These are phyloP conservation scores for Limnanthes douglasii DNA, from an alignment of 345 rosid species.

Conservation along the genomic window DNA sequence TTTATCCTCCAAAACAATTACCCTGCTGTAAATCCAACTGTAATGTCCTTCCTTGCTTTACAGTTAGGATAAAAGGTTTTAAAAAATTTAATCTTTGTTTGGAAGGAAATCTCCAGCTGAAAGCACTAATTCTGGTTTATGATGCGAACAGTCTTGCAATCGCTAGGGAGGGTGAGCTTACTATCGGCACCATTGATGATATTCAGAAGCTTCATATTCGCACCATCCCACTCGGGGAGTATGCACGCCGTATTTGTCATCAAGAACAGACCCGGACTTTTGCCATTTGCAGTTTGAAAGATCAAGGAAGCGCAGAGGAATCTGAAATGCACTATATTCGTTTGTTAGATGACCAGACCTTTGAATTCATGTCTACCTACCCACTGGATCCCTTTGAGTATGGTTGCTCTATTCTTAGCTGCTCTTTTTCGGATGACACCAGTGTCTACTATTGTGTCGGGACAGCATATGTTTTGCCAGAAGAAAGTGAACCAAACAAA, in stretches of 20 bases:
- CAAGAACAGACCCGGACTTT: slow-evolving; percentile 90
- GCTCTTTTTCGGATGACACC: slow-evolving; percentile 67
- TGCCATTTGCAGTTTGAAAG: slow-evolving; percentile 70
- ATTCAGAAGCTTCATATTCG: slow-evolving; percentile 99
- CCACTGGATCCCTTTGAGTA: slow-evolving; percentile 75
- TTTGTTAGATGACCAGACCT: slow-evolving; percentile 75
- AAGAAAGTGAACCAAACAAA: slow-evolving; percentile 83
- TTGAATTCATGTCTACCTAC: slow-evolving; percentile 64
- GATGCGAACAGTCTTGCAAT: slow-evolving; percentile 57
- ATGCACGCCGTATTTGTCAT: slow-evolving; percentile 83
- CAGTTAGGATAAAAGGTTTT: too few relatives aligned
- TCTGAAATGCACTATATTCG: slow-evolving; percentile 71
- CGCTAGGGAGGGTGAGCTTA: slow-evolving; percentile 91
- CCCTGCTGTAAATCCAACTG: too few relatives aligned
- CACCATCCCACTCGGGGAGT: slow-evolving; percentile 87
- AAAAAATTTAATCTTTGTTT: neutral
- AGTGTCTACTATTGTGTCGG: slow-evolving; percentile 87
- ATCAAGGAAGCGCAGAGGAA: slow-evolving; percentile 57
- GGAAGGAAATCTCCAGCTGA: neutral
- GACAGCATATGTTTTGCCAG: slow-evolving; percentile 86
- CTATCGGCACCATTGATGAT: slow-evolving; percentile 90
- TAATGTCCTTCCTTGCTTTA: too few relatives aligned
- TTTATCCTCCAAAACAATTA: too few relatives aligned
- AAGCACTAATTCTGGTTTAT: slow-evolving; percentile 6
- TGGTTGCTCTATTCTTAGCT: slow-evolving; percentile 88